Conservation (phyloP, 768 basidiomycete species). For the Naematelia encephala region DNA sequence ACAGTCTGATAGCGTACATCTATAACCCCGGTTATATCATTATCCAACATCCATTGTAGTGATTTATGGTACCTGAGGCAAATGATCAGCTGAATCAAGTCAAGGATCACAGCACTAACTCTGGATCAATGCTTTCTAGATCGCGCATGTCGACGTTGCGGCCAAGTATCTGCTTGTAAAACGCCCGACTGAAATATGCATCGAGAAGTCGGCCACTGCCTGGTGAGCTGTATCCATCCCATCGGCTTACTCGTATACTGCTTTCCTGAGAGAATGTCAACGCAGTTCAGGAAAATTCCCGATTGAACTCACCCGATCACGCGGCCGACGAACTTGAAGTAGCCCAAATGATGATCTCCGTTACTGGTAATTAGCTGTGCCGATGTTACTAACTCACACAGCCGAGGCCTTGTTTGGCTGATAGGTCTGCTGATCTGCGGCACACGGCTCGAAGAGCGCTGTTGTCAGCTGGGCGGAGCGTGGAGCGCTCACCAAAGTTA, state of each 20-base stretch:
- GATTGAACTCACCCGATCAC: conserved; percentile 62
- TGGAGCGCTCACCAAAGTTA: conserved; percentile 59
- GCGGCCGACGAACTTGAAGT: conserved; percentile 98
- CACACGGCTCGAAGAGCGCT: conserved; percentile 96
- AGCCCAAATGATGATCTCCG: conserved; percentile 79
- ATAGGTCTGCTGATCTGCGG: conserved; percentile 89
- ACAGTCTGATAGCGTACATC: conserved; percentile 26
- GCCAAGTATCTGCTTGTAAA: conserved; percentile 91
- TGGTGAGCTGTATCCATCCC: conserved; percentile 11
- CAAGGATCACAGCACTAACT: conserved; percentile 47
- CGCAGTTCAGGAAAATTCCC: background rate
- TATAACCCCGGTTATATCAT: conserved; percentile 59
- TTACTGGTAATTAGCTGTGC: conserved; percentile 83
- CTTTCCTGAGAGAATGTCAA: conserved; percentile 59
- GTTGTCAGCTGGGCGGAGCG: conserved; percentile 8
- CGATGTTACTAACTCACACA: conserved; percentile 13
- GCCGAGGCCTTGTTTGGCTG: conserved; percentile 62
- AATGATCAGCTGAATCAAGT: conserved; percentile 10
- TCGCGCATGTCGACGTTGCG: conserved; percentile 94
- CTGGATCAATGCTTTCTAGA: conserved; percentile 96
- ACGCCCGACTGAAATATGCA: conserved; percentile 93
- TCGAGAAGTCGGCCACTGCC: conserved; percentile 76
- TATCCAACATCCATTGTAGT: conserved; percentile 95
- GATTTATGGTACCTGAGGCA: conserved; percentile 90
- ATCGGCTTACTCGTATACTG: conserved; percentile 69